Evolutionary conservation across 164 flowering plant species (phyloP), one percentile per base, ranked within the genome.

Genomic region (Paratinospora sagittata): DNA sequence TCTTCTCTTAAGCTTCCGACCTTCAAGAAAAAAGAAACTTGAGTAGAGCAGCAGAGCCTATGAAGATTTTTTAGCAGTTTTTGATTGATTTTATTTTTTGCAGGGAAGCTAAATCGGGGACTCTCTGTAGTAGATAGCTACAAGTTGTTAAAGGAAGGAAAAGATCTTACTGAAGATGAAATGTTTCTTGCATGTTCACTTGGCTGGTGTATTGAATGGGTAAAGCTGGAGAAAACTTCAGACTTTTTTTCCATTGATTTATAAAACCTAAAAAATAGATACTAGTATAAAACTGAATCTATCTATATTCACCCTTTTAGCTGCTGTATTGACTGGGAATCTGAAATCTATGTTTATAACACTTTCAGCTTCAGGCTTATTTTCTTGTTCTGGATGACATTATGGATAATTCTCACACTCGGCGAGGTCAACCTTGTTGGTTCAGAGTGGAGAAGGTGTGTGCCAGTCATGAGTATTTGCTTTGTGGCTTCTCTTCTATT

Each of bases 191-290:
- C 91, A 55, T 79, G 86, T 64, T 85, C 85, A 37, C 95, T 94
- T 65, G 98, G 97, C 43, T 94, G 98, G 97, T 92, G 98, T 73
- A 88, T 94, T 75, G 97, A 94, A 83, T 92, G 98, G 98, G 98
- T 94, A 88, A 39, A 77, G 27, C 12, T 23, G 0, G 12, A 19
- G 55, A 61, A 63, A 8, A n/a, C 24, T 55, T 7, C 21, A 17
- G 19, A n/a, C n/a, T n/a, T 55, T n/a, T 52, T 55, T 55, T 55
- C 10, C 24, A 7, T 55, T 55, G 61, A 0, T 8, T 2, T 9
- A 55, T 7, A 43, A 43, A n/a, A 12, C 47, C 47, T 43, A 14
- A 43, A 43, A 43, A 5, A 10, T 43, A 43, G 12, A 43, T 14
- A 9, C 47, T 43, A 43, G 47, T 9, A 9, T 12, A 43, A 43